phyloP scores from a whole-genome alignment of 768 basidiomycete genomes.

The Lepiota subincarnata region DNA sequence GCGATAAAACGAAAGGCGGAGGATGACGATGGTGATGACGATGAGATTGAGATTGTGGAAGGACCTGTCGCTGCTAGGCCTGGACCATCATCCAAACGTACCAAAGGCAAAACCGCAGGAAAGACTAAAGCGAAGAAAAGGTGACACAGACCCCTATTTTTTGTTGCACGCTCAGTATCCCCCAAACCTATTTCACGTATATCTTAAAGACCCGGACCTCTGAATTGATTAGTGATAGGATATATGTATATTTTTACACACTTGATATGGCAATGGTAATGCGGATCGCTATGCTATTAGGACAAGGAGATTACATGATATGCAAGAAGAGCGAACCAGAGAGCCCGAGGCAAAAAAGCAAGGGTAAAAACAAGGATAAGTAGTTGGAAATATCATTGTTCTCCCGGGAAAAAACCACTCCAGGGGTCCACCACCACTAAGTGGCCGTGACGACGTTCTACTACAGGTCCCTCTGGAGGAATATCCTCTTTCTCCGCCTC shows the following conservation, averaged over 20 bases:
- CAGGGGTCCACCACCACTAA: slow-evolving; percentile 29
- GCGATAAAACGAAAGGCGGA: slow-evolving; percentile 49
- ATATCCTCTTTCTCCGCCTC: slow-evolving; percentile 38
- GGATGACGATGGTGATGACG: slow-evolving; percentile 36
- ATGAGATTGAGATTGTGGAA: slow-evolving; percentile 52
- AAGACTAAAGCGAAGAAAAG: slow-evolving; percentile 33
- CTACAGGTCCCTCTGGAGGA: slow-evolving; percentile 22
- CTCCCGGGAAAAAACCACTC: slow-evolving; percentile 42
- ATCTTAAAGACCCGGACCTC: too few species aligned
- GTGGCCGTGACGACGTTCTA: slow-evolving; percentile 13
- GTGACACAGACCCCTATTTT: neutral
- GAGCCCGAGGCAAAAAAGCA: neutral
- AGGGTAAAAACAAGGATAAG: neutral
- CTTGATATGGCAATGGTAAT: slow-evolving; percentile 3
- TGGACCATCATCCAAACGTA: slow-evolving; percentile 26
- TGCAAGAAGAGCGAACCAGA: neutral
- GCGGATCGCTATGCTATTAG: neutral
- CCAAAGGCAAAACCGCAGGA: slow-evolving; percentile 19
- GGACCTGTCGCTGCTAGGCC: slow-evolving; percentile 30
- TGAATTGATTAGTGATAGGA: neutral
- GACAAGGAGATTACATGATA: neutral
- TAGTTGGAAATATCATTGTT: neutral
- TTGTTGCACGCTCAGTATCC: neutral
- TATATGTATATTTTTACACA: neutral
- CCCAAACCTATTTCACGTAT: neutral